Base-by-base conservation (phyloP, 2,329 filamentous ascomycete species). In the Amphichorda felina region DNA sequence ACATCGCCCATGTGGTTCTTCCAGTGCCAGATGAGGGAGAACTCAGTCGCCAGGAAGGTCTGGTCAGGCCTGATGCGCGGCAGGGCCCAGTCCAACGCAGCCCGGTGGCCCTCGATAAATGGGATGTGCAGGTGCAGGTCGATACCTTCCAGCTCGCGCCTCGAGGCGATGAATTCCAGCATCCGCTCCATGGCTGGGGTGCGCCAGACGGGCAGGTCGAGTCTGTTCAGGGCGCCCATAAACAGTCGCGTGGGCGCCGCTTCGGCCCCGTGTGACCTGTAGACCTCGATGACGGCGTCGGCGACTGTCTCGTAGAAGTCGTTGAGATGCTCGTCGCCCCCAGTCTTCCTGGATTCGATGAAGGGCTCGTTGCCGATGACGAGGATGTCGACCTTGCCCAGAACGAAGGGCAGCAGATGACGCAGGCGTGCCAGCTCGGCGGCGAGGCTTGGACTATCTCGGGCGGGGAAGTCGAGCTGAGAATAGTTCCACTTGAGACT, bases 261-360 rank as follows among this genome's bases (percentile, higher is more conserved):
- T 7, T 30, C 13, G 27, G 4, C 11, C n/a, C 27, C 27, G n/a
- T 30, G 27, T n/a, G 6, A 5, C n/a, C 17, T 30, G 27, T 16
- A 16, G 27, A 30, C 15, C 6, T 16, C 27, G 13, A 30, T 30
- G 27, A 30, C 27, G 4, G 27, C 27, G n/a, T 30, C 27, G 6
- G 27, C 27, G n/a, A 30, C 17, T n/a, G 27, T 30, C 27, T 30
- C n/a, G 27, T 30, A 30, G 27, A 30, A 30, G 27, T 30, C 27
- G 13, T 16, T 30, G 27, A 30, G 27, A 8, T 16, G 6, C n/a
- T 16, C 8, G 27, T 16, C 27, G 13, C 27, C n/a, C 13, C 17
- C n/a, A 9, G 15, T 16, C 27, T 30, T 15, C n/a, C 17, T 8
- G 4, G 27, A n/a, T 16, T 30, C 27, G 4, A 30, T 16, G 17